phyloP scores from a whole-genome alignment of 2,329 filamentous ascomycete genomes.

The Fonsecaea pedrosoi region DNA sequence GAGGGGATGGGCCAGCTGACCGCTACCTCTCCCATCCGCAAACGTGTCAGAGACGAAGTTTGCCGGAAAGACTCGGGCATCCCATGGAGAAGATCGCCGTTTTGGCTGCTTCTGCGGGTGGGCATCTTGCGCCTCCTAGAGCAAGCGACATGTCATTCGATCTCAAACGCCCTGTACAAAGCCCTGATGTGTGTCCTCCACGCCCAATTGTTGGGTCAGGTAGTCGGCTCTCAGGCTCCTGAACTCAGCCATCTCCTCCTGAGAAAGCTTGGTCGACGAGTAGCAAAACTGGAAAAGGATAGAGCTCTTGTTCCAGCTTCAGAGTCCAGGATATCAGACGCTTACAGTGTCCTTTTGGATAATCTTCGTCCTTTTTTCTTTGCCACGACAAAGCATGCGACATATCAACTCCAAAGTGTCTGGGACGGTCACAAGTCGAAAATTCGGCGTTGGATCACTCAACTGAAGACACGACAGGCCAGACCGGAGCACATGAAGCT shows the following conservation, averaged over 20 bases:
- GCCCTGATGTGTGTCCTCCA: constrained; percentile 61
- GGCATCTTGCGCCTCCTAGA: constrained; percentile 61
- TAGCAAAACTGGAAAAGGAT: constrained; percentile 63
- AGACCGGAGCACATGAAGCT: constrained; percentile 44
- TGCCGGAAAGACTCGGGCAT: constrained; percentile 54
- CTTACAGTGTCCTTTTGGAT: constrained; percentile 1
- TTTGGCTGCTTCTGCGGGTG: constrained; percentile 69
- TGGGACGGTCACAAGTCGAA: constrained; percentile 53
- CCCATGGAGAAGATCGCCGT: constrained; percentile 68
- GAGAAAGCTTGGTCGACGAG: constrained; percentile 63
- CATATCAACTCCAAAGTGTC: constrained; percentile 42
- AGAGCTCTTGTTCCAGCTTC: constrained; percentile 40
- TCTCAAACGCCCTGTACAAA: constrained; percentile 63
- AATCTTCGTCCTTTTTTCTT: constrained; percentile 14
- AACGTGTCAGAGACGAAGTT: constrained; percentile 70
- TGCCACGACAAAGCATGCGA: constrained; percentile 43
- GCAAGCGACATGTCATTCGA: constrained; percentile 47
- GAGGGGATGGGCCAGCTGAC: constrained; percentile 58
- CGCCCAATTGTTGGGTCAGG: constrained; percentile 55
- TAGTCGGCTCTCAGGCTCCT: constrained; percentile 39
- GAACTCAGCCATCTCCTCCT: constrained; percentile 53
- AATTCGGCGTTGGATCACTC: constrained; percentile 50
- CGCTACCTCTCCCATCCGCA: constrained; percentile 54
- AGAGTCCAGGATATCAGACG: constrained; percentile 38
- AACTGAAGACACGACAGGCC: constrained; percentile 50